Conservation (phyloP, 2,329 filamentous ascomycete species). For the Fusarium bactridioides region DNA sequence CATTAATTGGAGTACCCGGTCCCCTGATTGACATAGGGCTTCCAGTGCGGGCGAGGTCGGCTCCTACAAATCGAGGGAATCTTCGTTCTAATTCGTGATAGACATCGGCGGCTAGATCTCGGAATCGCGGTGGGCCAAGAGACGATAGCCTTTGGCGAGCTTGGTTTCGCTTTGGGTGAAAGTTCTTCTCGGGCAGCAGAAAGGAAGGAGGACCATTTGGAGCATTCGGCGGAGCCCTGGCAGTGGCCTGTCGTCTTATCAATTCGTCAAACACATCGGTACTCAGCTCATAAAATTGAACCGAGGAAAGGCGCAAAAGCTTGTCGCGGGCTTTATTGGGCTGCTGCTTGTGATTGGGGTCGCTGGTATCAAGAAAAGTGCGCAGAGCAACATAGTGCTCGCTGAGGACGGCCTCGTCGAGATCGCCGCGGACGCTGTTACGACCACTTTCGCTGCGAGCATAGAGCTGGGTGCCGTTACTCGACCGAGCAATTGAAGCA, state of each 20-base stretch:
- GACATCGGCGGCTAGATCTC: slow-evolving; percentile 93
- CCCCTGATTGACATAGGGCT: slow-evolving; percentile 72
- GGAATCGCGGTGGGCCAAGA: slow-evolving; percentile 84
- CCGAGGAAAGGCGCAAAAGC: slow-evolving; percentile 83
- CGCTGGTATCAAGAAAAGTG: slow-evolving; percentile 77
- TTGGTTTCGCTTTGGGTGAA: slow-evolving; percentile 97
- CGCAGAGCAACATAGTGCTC: slow-evolving; percentile 86
- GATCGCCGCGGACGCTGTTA: slow-evolving; percentile 65
- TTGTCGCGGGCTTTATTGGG: slow-evolving; percentile 95
- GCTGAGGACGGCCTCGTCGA: slow-evolving; percentile 68
- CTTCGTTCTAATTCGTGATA: slow-evolving; percentile 93
- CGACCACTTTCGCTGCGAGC: slow-evolving; percentile 69
- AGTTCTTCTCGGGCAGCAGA: slow-evolving; percentile 84
- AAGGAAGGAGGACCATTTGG: slow-evolving; percentile 70
- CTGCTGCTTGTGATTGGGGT: slow-evolving; percentile 76
- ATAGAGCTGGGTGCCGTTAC: slow-evolving; percentile 77
- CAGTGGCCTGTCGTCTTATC: slow-evolving; percentile 79
- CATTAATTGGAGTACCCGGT: slow-evolving; percentile 71
- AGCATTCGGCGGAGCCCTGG: slow-evolving; percentile 61
- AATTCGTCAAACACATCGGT: slow-evolving; percentile 98
- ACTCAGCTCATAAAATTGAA: slow-evolving; percentile 97
- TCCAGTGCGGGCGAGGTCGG: slow-evolving; percentile 72
- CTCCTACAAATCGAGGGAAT: slow-evolving; percentile 80
- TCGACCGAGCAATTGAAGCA: slow-evolving; percentile 85
- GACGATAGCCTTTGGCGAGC: slow-evolving; percentile 95